Conservation (phyloP, 1,284 basidiomycete species). For the Pascua guehoae region DNA sequence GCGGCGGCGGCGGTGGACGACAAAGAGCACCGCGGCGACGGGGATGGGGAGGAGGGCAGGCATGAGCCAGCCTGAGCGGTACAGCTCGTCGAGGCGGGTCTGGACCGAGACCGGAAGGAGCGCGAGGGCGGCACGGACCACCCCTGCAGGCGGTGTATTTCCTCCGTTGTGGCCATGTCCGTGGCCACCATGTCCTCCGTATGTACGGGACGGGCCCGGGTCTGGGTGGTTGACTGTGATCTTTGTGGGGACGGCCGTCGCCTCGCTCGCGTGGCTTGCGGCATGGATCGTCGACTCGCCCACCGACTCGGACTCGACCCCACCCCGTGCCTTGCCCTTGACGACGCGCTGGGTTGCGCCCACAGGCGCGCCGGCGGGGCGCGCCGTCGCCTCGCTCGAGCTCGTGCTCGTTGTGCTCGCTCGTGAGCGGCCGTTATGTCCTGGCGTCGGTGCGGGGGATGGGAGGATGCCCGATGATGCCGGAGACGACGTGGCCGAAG, state of each 20-base stretch:
- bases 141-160: not conserved
- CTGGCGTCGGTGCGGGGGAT: constrained; percentile 19
- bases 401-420: not conserved
- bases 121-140: not conserved
- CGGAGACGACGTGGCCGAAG: constrained; percentile 17
- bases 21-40: constrained; percentile 9
- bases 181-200: not conserved
- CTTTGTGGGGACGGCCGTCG: constrained; percentile 5
- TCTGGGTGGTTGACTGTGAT: constrained; percentile 8
- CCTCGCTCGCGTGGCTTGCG: constrained; percentile 3
- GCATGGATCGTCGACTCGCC: constrained; percentile 12
- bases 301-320: constrained; percentile 2
- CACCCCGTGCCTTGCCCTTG: constrained; percentile 9
- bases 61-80: constrained; percentile 10
- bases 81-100: constrained; percentile 10
- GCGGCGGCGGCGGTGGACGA: constrained; percentile 9
- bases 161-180: no score
- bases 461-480: constrained; percentile 23
- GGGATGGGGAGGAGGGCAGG: constrained; percentile 10
- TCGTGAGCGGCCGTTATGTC: constrained; percentile 5
- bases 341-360: not conserved
- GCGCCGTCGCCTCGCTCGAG: constrained; percentile 16
- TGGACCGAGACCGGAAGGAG: constrained; percentile 10
- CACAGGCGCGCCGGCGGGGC: constrained; percentile 1
- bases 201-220: constrained; percentile 1